phyloP scores from a whole-genome alignment of 1,284 basidiomycete species.

The Marasmius oreades region DNA sequence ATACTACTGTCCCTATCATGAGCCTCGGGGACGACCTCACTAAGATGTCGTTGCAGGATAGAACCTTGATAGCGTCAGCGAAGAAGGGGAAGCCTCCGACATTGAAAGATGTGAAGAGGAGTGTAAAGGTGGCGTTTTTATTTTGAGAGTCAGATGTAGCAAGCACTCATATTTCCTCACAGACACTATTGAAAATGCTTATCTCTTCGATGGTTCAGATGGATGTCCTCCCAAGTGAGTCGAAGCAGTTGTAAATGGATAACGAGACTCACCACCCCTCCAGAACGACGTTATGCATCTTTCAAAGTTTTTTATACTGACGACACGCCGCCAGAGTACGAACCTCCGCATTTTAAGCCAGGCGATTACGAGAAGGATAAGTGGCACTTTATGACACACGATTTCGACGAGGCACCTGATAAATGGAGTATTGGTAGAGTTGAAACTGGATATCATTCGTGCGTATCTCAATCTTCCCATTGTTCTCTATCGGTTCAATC shows the following conservation, averaged over 20 bases:
- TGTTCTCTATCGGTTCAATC: conserved; percentile 11
- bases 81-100: conserved; percentile 59
- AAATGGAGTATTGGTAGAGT: conserved; percentile 63
- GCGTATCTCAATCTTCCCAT: conserved; percentile 18
- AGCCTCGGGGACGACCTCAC: conserved; percentile 56
- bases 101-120: conserved; percentile 68
- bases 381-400: conserved; percentile 77
- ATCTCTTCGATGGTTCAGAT: conserved; percentile 74
- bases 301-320: conserved; percentile 81
- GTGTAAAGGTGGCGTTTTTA: conserved; percentile 50
- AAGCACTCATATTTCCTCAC: neutral
- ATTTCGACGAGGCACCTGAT: conserved; percentile 64
- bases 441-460: conserved; percentile 71
- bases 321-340: conserved; percentile 70
- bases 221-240: conserved; percentile 71
- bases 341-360: conserved; percentile 69
- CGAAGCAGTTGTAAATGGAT: neutral
- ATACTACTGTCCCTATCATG: conserved; percentile 59
- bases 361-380: conserved; percentile 65
- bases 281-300: conserved; percentile 77
- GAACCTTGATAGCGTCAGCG: conserved; percentile 48
- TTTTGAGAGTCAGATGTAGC: neutral
- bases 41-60: conserved; percentile 43
- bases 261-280: neutral
- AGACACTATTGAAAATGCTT: conserved; percentile 70